phyloP scores from a whole-genome alignment of 2,329 filamentous ascomycete genomes.

The Trichoderma pleuroti region DNA sequence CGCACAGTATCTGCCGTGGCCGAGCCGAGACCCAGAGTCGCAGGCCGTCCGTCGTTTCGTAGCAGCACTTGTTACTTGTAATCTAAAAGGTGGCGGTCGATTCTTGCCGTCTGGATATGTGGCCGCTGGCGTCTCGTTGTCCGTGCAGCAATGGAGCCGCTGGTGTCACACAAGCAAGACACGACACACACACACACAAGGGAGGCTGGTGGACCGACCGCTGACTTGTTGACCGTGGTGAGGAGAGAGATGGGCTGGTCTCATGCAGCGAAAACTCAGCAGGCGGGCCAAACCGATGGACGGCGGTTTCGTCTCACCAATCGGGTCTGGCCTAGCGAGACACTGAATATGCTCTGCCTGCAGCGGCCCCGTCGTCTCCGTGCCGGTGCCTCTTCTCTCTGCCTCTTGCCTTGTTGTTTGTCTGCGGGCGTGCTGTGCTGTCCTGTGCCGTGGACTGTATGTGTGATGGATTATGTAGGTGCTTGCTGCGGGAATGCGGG shows the following conservation, averaged over 20 bases:
- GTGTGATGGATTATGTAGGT: background rate
- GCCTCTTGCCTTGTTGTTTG: background rate
- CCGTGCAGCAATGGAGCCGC: constrained; percentile 15
- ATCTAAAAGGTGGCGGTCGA: background rate
- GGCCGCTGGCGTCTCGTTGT: constrained; percentile 10
- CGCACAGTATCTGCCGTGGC: background rate
- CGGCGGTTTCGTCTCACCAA: constrained; percentile 8
- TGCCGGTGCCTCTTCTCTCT: background rate
- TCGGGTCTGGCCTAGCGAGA: constrained; percentile 5
- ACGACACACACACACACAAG: constrained; percentile 8
- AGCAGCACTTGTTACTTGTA: background rate
- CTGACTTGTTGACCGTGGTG: constrained; percentile 18
- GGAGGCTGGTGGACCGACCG: constrained; percentile 10
- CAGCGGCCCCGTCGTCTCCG: constrained; percentile 11
- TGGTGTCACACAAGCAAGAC: constrained; percentile 14
- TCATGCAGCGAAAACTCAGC: constrained; percentile 17
- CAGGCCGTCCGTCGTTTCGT: background rate
- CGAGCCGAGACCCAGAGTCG: background rate
- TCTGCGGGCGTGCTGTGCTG: background rate
- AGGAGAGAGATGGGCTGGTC: constrained; percentile 2
- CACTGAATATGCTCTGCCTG: constrained; percentile 12
- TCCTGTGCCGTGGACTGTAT: background rate
- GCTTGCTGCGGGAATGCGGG: constrained; percentile 12
- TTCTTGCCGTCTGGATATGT: constrained; percentile 7
- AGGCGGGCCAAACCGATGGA: background rate